These are phyloP conservation scores for Bruguiera sexangula DNA, from an alignment of 345 rosid species.

Conservation along the genomic window DNA sequence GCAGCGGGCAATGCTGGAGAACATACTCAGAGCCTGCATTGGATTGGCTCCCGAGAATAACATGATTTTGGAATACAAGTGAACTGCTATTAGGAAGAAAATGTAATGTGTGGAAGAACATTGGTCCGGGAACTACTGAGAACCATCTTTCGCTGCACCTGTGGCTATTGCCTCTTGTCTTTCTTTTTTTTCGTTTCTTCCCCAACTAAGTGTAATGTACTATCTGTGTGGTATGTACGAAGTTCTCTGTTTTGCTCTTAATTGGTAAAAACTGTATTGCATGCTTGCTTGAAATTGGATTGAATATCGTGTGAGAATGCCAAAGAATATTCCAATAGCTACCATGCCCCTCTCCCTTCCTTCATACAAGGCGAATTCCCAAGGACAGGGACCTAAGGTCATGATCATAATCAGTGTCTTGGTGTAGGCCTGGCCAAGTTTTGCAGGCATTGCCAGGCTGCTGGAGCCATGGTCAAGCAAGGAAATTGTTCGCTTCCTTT, in stretches of 20 bases:
- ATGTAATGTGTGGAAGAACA: conserved; percentile 8
- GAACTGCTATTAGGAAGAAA: conserved; percentile 17
- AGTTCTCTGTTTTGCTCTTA: background rate
- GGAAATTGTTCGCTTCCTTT: too few relatives aligned
- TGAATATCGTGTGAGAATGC: too few relatives aligned
- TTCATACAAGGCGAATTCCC: too few relatives aligned
- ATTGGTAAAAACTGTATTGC: too few relatives aligned
- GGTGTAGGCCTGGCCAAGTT: too few relatives aligned
- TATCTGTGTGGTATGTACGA: background rate
- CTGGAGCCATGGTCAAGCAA: too few relatives aligned
- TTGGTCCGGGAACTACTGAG: background rate
- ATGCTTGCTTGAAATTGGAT: too few relatives aligned
- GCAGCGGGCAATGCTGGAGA: conserved; percentile 98
- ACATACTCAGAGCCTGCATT: conserved; percentile 86
- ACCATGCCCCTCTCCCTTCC: too few relatives aligned
- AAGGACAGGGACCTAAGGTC: too few relatives aligned
- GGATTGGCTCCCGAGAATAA: conserved; percentile 96
- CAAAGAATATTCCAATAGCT: too few relatives aligned
- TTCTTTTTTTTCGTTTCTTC: background rate
- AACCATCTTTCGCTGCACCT: conserved; percentile 1
- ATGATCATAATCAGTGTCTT: too few relatives aligned
- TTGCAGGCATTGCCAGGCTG: too few relatives aligned
- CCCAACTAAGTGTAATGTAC: background rate
- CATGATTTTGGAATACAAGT: conserved; percentile 98
- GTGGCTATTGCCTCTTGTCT: background rate